Conservation (phyloP, 1,139 yeast genomes). For the Taphrina communis region DNA sequence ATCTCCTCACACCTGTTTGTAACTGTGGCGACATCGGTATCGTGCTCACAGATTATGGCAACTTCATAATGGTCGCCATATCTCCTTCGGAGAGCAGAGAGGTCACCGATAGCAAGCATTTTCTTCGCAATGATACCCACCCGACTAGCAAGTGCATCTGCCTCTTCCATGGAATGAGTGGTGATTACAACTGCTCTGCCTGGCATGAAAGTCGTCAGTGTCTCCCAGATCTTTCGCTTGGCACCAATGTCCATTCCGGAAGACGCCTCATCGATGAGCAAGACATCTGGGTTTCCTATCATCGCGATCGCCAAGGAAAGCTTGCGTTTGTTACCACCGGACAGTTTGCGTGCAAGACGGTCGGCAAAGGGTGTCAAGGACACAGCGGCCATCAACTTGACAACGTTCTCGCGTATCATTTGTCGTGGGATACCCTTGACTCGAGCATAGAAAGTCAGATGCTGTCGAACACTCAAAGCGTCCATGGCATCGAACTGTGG, state of each 20-base stretch:
- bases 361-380: slow-evolving; percentile 51
- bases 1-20: slow-evolving; percentile 6
- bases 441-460: slow-evolving; percentile 51
- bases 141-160: slow-evolving; percentile 53
- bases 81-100: slow-evolving; percentile 7
- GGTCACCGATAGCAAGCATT: slow-evolving; percentile 52
- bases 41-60: slow-evolving; percentile 46
- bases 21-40: slow-evolving; percentile 44
- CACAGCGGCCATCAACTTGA: slow-evolving; percentile 57
- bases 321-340: slow-evolving; percentile 99
- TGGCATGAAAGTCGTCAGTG: slow-evolving; percentile 50
- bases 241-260: slow-evolving; percentile 81
- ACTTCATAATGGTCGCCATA: slow-evolving; percentile 28
- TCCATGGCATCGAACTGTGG: slow-evolving; percentile 56
- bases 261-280: slow-evolving; percentile 94
- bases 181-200: slow-evolving; percentile 52
- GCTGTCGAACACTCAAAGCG: slow-evolving; percentile 52
- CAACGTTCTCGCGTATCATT: slow-evolving; percentile 89
- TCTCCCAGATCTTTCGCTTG: slow-evolving; percentile 54
- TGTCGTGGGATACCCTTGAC: slow-evolving; percentile 60
- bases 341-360: slow-evolving; percentile 57
- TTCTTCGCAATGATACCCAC: slow-evolving; percentile 52
- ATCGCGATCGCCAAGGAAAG: slow-evolving; percentile 96
- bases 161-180: slow-evolving; percentile 55
- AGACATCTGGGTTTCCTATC: slow-evolving; percentile 86